phyloP scores from a whole-genome alignment of 2,329 filamentous ascomycete species.

The Blastomyces gilchristii region DNA sequence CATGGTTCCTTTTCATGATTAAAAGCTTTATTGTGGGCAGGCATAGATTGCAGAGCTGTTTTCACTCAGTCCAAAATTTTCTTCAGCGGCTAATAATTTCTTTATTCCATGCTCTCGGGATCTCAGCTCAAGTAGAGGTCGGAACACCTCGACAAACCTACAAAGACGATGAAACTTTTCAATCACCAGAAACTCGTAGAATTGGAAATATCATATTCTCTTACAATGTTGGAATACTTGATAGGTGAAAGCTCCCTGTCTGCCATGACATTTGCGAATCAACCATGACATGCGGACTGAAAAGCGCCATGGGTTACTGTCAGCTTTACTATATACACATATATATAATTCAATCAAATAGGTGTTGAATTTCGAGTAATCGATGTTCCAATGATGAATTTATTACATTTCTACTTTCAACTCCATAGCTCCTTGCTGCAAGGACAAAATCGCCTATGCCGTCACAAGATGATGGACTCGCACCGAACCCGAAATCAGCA shows the following conservation, averaged over 20 bases:
- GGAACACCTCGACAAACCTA: background rate
- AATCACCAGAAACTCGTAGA: background rate
- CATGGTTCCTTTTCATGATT: no score
- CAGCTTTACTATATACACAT: background rate
- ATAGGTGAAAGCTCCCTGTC: background rate
- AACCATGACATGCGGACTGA: background rate
- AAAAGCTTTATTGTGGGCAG: background rate
- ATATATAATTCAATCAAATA: background rate
- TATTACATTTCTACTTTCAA: background rate
- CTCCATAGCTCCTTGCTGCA: background rate
- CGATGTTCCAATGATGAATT: background rate
- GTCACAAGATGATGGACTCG: background rate
- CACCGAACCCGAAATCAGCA: background rate
- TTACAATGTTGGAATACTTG: background rate
- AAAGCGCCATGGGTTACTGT: background rate
- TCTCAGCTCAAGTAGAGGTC: background rate
- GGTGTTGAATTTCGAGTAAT: background rate
- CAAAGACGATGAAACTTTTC: no score
- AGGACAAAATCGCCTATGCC: background rate
- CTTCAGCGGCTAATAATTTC: background rate
- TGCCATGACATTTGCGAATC: background rate
- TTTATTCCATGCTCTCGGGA: background rate
- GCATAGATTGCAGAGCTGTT: background rate
- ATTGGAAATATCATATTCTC: background rate
- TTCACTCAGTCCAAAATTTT: background rate